phyloP scores from a whole-genome alignment of 331 rosid species.

The Spiraea crenata region DNA sequence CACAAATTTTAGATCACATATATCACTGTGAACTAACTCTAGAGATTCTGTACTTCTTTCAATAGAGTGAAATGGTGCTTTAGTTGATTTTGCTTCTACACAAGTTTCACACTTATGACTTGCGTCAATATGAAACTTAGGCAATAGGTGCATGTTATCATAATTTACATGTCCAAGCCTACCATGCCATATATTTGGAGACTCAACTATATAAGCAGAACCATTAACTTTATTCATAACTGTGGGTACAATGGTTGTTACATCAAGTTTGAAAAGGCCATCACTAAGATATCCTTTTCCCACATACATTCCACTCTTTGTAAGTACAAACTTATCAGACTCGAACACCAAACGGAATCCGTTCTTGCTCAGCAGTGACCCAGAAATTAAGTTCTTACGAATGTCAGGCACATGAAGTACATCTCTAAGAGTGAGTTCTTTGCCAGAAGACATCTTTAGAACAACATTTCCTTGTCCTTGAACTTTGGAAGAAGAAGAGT shows the following conservation, averaged over 20 bases:
- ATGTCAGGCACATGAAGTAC: no score
- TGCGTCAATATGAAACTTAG: background rate
- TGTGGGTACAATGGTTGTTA: background rate
- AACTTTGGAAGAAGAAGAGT: no score
- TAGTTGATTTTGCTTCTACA: background rate
- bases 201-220: background rate
- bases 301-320: background rate
- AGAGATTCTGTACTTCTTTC: conserved; percentile 1
- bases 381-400: no score
- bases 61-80: background rate
- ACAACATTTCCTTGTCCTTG: no score
- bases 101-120: conserved; percentile 1
- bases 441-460: no score
- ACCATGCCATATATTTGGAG: background rate
- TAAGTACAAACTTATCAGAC: no score
- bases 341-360: no score
- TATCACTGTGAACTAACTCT: background rate
- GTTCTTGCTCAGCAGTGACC: no score
- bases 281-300: background rate
- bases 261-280: background rate
- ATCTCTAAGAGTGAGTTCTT: no score
- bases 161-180: background rate
- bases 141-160: background rate
- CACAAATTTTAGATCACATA: background rate
- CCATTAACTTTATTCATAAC: background rate